Conservation (phyloP, 2,329 filamentous ascomycete genomes). For the Talaromyces albobiverticillius region DNA sequence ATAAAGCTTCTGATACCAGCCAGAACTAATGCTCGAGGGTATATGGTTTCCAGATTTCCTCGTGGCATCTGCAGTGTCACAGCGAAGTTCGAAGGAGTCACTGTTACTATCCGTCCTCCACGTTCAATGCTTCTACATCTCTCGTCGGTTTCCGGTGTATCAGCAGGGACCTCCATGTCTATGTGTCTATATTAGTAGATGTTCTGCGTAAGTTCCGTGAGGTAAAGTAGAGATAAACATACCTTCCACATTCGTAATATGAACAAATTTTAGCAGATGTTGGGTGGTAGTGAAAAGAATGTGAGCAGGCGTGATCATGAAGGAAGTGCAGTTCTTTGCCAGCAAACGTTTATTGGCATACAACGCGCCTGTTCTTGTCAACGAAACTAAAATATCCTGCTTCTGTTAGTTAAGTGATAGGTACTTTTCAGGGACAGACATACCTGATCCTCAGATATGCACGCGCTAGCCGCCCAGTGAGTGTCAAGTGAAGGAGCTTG, state of each 20-base stretch:
- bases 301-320: slow-evolving; percentile 75
- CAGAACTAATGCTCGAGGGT: slow-evolving; percentile 85
- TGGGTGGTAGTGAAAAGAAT: slow-evolving; percentile 90
- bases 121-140: slow-evolving; percentile 88
- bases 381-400: slow-evolving; percentile 56
- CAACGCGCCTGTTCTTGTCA: slow-evolving; percentile 73
- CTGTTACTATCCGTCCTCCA: slow-evolving; percentile 80
- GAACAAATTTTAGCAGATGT: slow-evolving; percentile 91
- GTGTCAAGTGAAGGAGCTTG: slow-evolving; percentile 36
- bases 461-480: slow-evolving; percentile 36
- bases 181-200: slow-evolving; percentile 8
- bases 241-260: slow-evolving; percentile 68
- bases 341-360: slow-evolving; percentile 73
- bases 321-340: slow-evolving; percentile 88
- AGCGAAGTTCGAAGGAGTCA: slow-evolving; percentile 82
- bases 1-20: slow-evolving; percentile 83
- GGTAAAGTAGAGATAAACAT: slow-evolving; percentile 22
- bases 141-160: slow-evolving; percentile 90
- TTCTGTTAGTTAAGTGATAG: slow-evolving; percentile 16
- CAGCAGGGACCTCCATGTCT: slow-evolving; percentile 78
- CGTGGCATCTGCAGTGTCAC: slow-evolving; percentile 92
- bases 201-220: slow-evolving; percentile 20
- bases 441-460: slow-evolving; percentile 41
- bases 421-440: slow-evolving; percentile 2
- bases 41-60: slow-evolving; percentile 94